phyloP scores from a whole-genome alignment of 306 rosid genomes.

The Quercus wislizeni region DNA sequence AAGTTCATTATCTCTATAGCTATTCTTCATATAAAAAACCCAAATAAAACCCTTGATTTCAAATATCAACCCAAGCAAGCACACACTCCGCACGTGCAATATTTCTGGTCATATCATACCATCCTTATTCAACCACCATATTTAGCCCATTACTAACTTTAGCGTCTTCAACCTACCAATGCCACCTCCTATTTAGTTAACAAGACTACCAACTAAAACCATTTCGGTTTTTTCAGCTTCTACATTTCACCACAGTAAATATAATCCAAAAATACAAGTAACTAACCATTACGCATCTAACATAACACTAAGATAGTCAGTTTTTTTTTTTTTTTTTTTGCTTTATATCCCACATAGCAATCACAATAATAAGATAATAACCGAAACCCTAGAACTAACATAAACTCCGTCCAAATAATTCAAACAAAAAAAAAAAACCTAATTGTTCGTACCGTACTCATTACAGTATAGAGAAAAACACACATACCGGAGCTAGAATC shows the following conservation, averaged over 20 bases:
- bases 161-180: neutral
- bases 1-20: neutral
- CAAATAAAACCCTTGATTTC: neutral
- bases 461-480: neutral
- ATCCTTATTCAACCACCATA: neutral
- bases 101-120: neutral
- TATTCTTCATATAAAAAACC: neutral
- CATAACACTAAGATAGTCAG: neutral
- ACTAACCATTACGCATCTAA: neutral
- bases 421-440: neutral
- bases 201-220: neutral
- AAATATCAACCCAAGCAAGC: neutral
- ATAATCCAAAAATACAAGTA: too few relatives aligned
- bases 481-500: constrained; percentile 46
- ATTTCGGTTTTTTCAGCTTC: neutral
- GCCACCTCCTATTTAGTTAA: neutral
- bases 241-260: too few relatives aligned
- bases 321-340: neutral
- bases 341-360: neutral
- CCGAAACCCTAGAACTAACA: neutral
- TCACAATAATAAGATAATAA: neutral
- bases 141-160: neutral
- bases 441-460: neutral
- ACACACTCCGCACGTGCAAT: neutral
- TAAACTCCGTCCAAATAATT: neutral